These are phyloP conservation scores for Gonium pectorale DNA, from an alignment of 139 green algal genomes.

Conservation along the genomic window DNA sequence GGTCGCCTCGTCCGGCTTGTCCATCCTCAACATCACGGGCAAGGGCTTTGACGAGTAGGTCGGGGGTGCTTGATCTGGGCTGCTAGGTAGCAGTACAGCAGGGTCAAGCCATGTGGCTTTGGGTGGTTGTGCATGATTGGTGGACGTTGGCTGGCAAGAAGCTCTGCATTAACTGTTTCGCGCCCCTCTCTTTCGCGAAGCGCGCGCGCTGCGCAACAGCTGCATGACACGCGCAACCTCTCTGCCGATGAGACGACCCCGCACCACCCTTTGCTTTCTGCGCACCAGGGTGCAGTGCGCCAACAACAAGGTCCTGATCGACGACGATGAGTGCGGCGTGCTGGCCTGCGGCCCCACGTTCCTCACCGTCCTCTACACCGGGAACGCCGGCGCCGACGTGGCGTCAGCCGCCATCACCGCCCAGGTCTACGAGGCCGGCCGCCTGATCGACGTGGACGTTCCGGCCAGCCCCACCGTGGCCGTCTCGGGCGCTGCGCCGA, in stretches of 20 bases:
- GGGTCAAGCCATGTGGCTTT: too few relatives aligned
- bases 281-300: neutral
- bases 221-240: too few relatives aligned
- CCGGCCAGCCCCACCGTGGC: neutral
- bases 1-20: neutral
- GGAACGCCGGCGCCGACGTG: neutral
- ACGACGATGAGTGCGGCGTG: neutral
- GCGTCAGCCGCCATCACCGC: neutral
- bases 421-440: neutral
- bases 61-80: too few relatives aligned
- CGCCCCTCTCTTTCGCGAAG: too few relatives aligned
- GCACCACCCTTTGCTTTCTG: too few relatives aligned
- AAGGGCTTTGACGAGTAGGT: constrained; percentile 55
- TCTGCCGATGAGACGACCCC: too few relatives aligned
- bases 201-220: too few relatives aligned
- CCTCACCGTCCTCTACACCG: constrained; percentile 11
- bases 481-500: neutral
- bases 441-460: neutral
- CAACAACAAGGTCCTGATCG: constrained; percentile 41
- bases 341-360: neutral
- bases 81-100: too few relatives aligned
- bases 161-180: too few relatives aligned
- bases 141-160: too few relatives aligned
- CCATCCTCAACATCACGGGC: constrained; percentile 34
- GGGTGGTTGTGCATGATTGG: too few relatives aligned